Evolutionary conservation across 345 rosid genomes (phyloP).

Genomic region (Ceriops tagal): DNA sequence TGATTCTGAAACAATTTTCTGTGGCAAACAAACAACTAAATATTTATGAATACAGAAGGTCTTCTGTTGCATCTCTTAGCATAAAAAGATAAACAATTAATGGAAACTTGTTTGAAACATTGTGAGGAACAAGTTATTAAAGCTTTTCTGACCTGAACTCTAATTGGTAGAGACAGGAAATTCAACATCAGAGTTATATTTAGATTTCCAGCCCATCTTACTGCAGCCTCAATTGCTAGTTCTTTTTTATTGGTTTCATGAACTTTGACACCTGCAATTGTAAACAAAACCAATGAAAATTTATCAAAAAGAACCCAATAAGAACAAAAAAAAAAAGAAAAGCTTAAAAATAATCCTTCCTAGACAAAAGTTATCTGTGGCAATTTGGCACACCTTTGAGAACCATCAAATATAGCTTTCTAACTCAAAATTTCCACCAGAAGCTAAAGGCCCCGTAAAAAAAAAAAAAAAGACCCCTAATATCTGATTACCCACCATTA

Average conservation of each 20-base stretch:
- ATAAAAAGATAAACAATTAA: no score
- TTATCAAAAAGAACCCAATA: no score
- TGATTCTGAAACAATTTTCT: no score
- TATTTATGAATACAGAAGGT: no score
- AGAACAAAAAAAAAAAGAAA: no score
- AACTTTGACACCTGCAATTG: constrained; percentile 41
- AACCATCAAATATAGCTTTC: no score
- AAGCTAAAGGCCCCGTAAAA: background rate
- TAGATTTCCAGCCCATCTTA: constrained; percentile 56
- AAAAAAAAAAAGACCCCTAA: background rate
- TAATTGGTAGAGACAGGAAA: constrained; percentile 27
- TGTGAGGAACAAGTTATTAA: background rate
- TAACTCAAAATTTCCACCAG: no score
- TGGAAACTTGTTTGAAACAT: background rate
- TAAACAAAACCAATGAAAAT: background rate
- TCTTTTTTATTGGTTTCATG: constrained; percentile 43
- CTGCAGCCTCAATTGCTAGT: constrained; percentile 35
- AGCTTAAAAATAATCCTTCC: no score
- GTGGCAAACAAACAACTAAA: no score
- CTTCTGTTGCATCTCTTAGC: no score
- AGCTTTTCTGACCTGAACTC: constrained; percentile 40
- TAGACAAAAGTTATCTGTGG: no score
- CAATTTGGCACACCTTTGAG: no score
- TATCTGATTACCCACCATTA: constrained; percentile 28
- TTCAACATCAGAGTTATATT: constrained; percentile 38